Percentiles rank a stretch among this genome's conserved stretches.
Evolutionary conservation across 1,139 yeast species (phyloP).

Genomic region (Chernovozyma aurita): DNA sequence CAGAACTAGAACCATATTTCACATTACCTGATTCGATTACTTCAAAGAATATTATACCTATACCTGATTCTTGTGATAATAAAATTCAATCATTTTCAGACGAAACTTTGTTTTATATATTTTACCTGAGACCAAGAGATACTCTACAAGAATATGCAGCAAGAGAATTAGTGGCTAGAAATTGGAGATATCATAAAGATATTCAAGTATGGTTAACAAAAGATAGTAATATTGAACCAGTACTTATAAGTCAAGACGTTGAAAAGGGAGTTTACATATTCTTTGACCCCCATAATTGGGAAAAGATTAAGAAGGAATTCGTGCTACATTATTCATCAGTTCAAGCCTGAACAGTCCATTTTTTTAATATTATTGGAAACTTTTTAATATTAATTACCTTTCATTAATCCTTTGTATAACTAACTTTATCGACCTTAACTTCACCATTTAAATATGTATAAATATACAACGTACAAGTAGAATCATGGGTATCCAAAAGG

Average conservation of each 20-base stretch:
- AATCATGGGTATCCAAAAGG: constrained; percentile 74
- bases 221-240: constrained; percentile 86
- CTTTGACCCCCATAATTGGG: constrained; percentile 97
- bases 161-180: constrained; percentile 79
- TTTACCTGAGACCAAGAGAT: constrained; percentile 91
- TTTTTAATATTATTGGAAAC: neutral
- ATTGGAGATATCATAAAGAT: constrained; percentile 97
- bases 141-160: constrained; percentile 93
- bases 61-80: constrained; percentile 50
- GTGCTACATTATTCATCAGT: constrained; percentile 61
- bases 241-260: constrained; percentile 76
- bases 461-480: constrained; percentile 75
- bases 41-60: constrained; percentile 42
- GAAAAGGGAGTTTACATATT: constrained; percentile 95
- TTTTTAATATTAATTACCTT: no score
- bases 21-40: constrained; percentile 55
- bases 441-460: constrained; percentile 79
- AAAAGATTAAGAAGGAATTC: constrained; percentile 82
- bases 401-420: constrained; percentile 58
- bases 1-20: constrained; percentile 86
- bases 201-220: constrained; percentile 95
- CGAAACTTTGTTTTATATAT: constrained; percentile 89
- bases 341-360: constrained; percentile 27
- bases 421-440: constrained; percentile 87
- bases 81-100: constrained; percentile 78